Conservation (phyloP, 805 yeast species). For the Candida andamanensis region DNA sequence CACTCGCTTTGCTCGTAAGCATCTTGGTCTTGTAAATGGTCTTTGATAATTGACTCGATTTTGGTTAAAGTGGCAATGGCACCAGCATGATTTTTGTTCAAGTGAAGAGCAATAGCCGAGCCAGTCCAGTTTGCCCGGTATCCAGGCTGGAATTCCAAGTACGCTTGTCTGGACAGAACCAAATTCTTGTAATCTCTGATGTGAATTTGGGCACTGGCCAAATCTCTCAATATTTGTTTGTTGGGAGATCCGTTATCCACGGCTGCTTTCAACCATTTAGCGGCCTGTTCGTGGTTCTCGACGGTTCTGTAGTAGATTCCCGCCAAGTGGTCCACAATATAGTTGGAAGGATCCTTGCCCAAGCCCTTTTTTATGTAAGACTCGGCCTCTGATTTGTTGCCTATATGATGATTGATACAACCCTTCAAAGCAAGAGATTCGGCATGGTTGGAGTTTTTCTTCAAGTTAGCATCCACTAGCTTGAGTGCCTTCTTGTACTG, state of each 20-base stretch:
- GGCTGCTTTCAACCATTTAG: constrained; percentile 71
- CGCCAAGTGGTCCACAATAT: constrained; percentile 76
- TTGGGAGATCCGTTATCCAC: constrained; percentile 74
- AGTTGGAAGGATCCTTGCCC: constrained; percentile 52
- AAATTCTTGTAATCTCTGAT: constrained; percentile 65
- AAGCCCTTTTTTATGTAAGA: constrained; percentile 57
- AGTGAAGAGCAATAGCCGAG: constrained; percentile 78
- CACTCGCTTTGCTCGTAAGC: constrained; percentile 79
- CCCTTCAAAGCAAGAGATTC: constrained; percentile 87
- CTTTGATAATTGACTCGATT: constrained; percentile 71
- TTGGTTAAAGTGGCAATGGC: constrained; percentile 70
- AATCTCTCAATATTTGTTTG: constrained; percentile 73
- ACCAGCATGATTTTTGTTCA: constrained; percentile 58
- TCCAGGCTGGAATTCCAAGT: constrained; percentile 71
- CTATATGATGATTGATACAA: constrained; percentile 49
- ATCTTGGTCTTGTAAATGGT: constrained; percentile 61
- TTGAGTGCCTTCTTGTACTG: constrained; percentile 85
- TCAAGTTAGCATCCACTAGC: constrained; percentile 66
- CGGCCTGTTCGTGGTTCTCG: constrained; percentile 69
- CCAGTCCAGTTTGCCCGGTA: constrained; percentile 89
- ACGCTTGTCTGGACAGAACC: constrained; percentile 57
- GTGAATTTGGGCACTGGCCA: constrained; percentile 76
- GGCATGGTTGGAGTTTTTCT: constrained; percentile 70
- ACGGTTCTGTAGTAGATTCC: constrained; percentile 77
- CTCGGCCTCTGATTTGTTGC: constrained; percentile 59